Base-by-base conservation (phyloP, 495 filamentous ascomycete genomes). In the Lasiosphaeria hispida region DNA sequence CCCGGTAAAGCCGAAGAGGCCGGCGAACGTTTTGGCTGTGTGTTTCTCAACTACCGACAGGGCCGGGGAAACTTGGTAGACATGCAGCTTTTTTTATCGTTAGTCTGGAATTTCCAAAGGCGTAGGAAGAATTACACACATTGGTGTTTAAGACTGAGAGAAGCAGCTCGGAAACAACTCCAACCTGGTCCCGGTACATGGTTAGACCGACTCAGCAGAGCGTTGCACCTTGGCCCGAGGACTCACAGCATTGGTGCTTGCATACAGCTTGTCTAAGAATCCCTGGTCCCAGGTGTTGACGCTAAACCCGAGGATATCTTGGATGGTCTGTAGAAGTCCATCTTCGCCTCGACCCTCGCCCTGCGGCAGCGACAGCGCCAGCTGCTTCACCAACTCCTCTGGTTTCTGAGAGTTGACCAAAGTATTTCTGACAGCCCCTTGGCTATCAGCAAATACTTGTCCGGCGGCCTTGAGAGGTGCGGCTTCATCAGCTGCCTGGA, bases 251-350 rank as follows among this genome's bases (percentile, higher is more conserved):
- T 94, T 92, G 23, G 89, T 94, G 49, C 84, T 86, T 17, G 87
- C 86, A 71, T 96, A 97, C 35, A 96, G 76, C 76, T 96, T 96
- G 72, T 96, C 90, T 69, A 97, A 72, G 73, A 98, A 96, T 7
- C 92, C 94, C 66, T 92, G 90, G 70, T 93, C 87, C 92, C 93
- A 97, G 35, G 93, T 97, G 72, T 97, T 97, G 64, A 96, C 93
- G 48, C 85, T 88, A 75, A 94, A 90, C 51, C 81, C 77, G 51
- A 96, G 77, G 35, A 95, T 76, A 62, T 84, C 80, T 58, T 83
- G 73, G 30, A 93, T 77, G 3, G 82, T 73, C 18, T 82, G 69
- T 17, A 93, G 70, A 49, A 96, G 68, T 0, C 91, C 91, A 11
- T 88, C 83, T 64, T 87, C 86, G 2, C 88, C 89, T 37, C 75